These are phyloP conservation scores for Phragmites australis DNA, from an alignment of 176 grass and related monocot genomes.

Conservation along the genomic window DNA sequence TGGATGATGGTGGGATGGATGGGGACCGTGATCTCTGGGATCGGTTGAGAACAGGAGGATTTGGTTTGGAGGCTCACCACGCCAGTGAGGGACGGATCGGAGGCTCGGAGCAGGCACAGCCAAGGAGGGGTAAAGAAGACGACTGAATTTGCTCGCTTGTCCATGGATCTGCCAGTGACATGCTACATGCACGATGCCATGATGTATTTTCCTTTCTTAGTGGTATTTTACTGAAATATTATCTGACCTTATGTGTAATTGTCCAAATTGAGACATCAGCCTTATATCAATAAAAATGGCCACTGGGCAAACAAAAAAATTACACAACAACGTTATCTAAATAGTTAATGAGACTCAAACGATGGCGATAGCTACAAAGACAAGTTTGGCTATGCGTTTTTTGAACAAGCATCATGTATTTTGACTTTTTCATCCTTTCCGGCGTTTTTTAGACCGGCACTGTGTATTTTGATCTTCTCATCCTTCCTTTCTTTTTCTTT, in stretches of 20 bases:
- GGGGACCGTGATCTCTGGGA: conserved; percentile 45
- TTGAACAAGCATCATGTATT: too few species aligned
- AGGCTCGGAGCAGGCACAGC: neutral
- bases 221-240: neutral
- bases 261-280: too few species aligned
- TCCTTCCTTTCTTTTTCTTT: neutral
- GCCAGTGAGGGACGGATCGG: neutral
- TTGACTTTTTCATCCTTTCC: too few species aligned
- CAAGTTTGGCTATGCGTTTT: too few species aligned
- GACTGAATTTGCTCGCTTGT: neutral
- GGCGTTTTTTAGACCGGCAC: too few species aligned
- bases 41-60: conserved; percentile 29
- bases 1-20: conserved; percentile 23
- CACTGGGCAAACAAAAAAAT: too few species aligned
- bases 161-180: too few species aligned
- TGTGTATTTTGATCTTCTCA: neutral
- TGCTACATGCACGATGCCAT: neutral
- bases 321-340: too few species aligned
- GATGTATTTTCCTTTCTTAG: neutral
- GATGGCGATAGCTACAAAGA: too few species aligned
- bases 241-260: too few species aligned
- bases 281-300: too few species aligned
- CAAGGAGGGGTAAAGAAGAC: neutral
- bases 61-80: neutral
- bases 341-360: too few species aligned